Percentiles rank a stretch among this genome's conserved stretches.
phyloP scores from a whole-genome alignment of 129 eudicot species.

The Ambrosia trifida region DNA sequence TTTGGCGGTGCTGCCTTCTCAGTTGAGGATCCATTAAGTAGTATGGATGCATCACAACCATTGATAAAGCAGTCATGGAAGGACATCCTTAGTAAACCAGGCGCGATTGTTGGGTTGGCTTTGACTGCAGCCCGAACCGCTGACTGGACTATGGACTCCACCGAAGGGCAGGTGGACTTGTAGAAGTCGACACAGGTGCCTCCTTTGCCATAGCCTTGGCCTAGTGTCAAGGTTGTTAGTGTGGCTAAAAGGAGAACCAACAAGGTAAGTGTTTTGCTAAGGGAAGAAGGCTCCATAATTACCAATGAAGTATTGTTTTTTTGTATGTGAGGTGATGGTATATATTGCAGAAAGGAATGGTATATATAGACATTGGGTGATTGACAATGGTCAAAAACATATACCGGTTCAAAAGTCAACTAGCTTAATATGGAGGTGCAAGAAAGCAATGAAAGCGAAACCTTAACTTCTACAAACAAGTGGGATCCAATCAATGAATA shows the following conservation, averaged over 20 bases:
- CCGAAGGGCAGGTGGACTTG: slow-evolving; percentile 44
- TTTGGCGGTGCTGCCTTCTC: slow-evolving; percentile 60
- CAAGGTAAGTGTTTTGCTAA: slow-evolving; percentile 6
- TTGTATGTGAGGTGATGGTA: too few relatives aligned
- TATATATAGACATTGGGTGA: background rate
- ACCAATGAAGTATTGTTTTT: background rate
- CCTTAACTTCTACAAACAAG: background rate
- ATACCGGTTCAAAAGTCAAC: background rate
- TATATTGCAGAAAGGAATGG: too few relatives aligned
- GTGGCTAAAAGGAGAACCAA: slow-evolving; percentile 30
- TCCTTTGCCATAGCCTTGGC: slow-evolving; percentile 22
- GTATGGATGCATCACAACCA: slow-evolving; percentile 81
- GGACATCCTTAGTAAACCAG: slow-evolving; percentile 60
- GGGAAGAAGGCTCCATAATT: slow-evolving; percentile 22
- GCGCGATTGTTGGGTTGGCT: slow-evolving; percentile 45
- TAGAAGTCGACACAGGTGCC: slow-evolving; percentile 56
- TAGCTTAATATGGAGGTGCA: background rate
- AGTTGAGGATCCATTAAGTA: slow-evolving; percentile 46
- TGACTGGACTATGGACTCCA: slow-evolving; percentile 49
- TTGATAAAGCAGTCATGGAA: slow-evolving; percentile 78
- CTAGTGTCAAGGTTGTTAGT: slow-evolving; percentile 22
- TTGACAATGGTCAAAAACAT: background rate
- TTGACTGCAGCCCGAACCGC: slow-evolving; percentile 44
- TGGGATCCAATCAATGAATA: background rate
- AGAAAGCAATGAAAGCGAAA: background rate